These are phyloP conservation scores for Aspergillus alliaceus DNA, from an alignment of 2,329 filamentous ascomycete genomes.

Conservation along the genomic window DNA sequence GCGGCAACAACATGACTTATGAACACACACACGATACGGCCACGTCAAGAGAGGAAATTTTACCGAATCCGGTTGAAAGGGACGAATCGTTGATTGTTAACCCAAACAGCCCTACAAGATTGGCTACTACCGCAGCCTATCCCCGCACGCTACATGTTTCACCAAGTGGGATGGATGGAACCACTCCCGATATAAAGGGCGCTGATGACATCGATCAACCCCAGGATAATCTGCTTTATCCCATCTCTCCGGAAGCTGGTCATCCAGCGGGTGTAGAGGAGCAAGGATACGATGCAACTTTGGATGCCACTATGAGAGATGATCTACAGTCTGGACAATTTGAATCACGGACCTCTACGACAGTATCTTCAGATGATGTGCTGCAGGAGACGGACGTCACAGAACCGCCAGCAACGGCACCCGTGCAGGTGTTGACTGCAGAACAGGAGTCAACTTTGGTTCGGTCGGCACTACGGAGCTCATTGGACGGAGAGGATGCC, in stretches of 20 bases:
- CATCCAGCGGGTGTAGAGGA: background rate
- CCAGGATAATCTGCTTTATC: background rate
- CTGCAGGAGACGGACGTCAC: background rate
- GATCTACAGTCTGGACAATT: conserved; percentile 7
- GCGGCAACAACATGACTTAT: conserved; percentile 6
- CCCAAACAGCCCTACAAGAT: conserved; percentile 9
- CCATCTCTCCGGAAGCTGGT: background rate
- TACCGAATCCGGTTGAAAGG: conserved; percentile 8
- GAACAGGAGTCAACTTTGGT: conserved; percentile 34
- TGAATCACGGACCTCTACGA: background rate
- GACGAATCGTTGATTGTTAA: conserved; percentile 19
- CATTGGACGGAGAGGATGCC: conserved; percentile 40
- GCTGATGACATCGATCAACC: conserved; percentile 3
- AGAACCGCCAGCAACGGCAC: conserved; percentile 8
- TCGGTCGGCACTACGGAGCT: conserved; percentile 38
- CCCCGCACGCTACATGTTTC: conserved; percentile 22
- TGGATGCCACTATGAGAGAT: conserved; percentile 12
- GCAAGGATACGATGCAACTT: conserved; percentile 3
- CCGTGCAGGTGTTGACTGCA: conserved; percentile 27
- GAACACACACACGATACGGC: conserved; percentile 10
- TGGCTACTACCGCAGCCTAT: conserved; percentile 17
- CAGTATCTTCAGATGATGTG: background rate
- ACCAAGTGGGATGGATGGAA: conserved; percentile 5
- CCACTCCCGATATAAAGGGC: conserved; percentile 16
- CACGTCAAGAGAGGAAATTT: conserved; percentile 19